These are phyloP conservation scores for Pistacia integerrima DNA, from an alignment of 345 rosid genomes.

Conservation along the genomic window DNA sequence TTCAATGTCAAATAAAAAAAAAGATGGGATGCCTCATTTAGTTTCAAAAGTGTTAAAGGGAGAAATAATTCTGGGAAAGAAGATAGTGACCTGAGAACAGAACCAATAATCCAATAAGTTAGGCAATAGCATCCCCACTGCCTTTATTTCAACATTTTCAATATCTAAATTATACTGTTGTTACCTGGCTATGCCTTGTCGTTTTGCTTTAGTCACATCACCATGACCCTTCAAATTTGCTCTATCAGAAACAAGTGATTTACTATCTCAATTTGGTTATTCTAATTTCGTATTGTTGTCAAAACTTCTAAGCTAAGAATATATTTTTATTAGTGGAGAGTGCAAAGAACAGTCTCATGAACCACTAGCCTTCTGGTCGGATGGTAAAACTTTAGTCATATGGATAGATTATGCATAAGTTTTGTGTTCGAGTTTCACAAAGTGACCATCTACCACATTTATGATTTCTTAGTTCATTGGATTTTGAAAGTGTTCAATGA, in stretches of 20 bases:
- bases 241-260: background rate
- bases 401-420: too few species aligned
- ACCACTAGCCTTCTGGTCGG: too few species aligned
- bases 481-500: too few species aligned
- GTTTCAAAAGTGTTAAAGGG: conserved; percentile 10
- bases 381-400: too few species aligned
- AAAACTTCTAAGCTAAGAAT: too few species aligned
- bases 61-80: conserved; percentile 13
- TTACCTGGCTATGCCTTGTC: background rate
- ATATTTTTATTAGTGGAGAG: too few species aligned
- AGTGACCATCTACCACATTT: too few species aligned
- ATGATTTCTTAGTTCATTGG: too few species aligned
- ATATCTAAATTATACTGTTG: background rate
- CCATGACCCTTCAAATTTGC: conserved; percentile 13
- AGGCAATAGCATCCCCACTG: background rate
- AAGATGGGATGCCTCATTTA: conserved; percentile 9
- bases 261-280: too few species aligned
- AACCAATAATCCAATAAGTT: background rate
- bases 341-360: too few species aligned
- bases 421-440: too few species aligned
- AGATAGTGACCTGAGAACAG: background rate
- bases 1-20: conserved; percentile 17
- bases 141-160: background rate
- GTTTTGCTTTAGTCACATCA: conserved; percentile 10
- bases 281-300: too few species aligned